Evolutionary conservation across 2,329 filamentous ascomycete genomes (phyloP).

Genomic region (Colletotrichum spinosum): DNA sequence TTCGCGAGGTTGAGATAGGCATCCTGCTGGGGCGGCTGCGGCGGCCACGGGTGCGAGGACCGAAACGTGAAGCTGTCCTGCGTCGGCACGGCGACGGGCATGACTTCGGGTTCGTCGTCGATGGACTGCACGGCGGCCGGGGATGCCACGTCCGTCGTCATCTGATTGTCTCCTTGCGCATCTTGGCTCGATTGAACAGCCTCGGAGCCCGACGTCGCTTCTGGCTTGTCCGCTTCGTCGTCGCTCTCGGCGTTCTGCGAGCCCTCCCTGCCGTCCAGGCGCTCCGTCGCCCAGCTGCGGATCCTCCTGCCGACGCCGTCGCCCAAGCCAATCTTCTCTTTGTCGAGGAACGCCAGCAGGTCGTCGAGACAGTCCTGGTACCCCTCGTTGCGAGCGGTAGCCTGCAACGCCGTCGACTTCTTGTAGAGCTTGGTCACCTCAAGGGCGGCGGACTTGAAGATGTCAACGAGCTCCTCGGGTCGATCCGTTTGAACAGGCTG

Average conservation of each 20-base stretch:
- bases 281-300: slow-evolving; percentile 75
- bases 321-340: slow-evolving; percentile 79
- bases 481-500: slow-evolving; percentile 50
- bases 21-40: slow-evolving; percentile 58
- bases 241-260: slow-evolving; percentile 72
- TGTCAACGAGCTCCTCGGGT: slow-evolving; percentile 79
- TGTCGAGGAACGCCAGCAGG: slow-evolving; percentile 85
- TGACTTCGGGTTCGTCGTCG: slow-evolving; percentile 39
- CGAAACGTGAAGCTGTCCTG: slow-evolving; percentile 78
- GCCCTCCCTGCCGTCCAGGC: slow-evolving; percentile 72
- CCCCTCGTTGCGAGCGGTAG: slow-evolving; percentile 80
- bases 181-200: slow-evolving; percentile 56
- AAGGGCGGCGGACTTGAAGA: slow-evolving; percentile 91
- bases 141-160: slow-evolving; percentile 52
- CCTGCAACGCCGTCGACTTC: slow-evolving; percentile 82
- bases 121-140: slow-evolving; percentile 38
- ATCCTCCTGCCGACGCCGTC: slow-evolving; percentile 81
- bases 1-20: slow-evolving; percentile 71
- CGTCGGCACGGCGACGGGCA: slow-evolving; percentile 62
- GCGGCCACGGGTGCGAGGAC: slow-evolving; percentile 65
- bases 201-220: slow-evolving; percentile 69
- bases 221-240: slow-evolving; percentile 75
- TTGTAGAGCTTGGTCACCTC: slow-evolving; percentile 98
- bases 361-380: slow-evolving; percentile 97
- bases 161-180: slow-evolving; percentile 40